Evolutionary conservation across 108 stramenopile species (phyloP), one percentile per base, ranked within the genome.

Genomic region (Nitzschia palea): DNA sequence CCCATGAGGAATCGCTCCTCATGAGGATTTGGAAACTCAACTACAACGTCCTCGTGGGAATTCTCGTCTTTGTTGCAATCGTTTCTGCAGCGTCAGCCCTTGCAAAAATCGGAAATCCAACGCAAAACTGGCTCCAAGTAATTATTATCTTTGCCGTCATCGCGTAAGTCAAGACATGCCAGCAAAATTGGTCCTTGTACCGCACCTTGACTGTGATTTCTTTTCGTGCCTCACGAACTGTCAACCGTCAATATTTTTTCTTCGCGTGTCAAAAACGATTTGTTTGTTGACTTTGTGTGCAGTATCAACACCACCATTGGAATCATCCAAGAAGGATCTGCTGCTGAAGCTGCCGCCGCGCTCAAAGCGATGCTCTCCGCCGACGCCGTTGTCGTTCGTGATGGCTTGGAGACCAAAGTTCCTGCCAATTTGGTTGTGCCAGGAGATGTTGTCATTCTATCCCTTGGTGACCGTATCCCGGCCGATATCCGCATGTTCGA

Each of bases 401-500:
- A 80, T 56, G 88, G 91, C n/a, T 70, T 77, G 55, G 81, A 87
- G 34, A 43, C 73, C 23, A 76, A 84, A 76, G 69, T 93, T 43
- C 86, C 87, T 48, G 81, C 87, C 26, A 64, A 45, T 27, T 77
- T 86, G 1, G 55, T 93, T 33, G 91, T 93, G 34, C 88, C 88
- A 40, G 91, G 91, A 34, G 91, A 93, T 63, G 45, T 90, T 44
- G 81, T 89, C 62, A 42, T 79, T n/a, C 61, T 97, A 18, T 65
- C 68, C 15, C 50, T 74, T 15, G 97, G 97, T 23, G 93, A 95
- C 67, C 79, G 79, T 45, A 71, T 93, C 34, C 95, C 97, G 17
- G 88, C 91, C 9, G 98, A 98, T 79, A 40, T 96, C 15, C 88
- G 97, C 62, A 78, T 98, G 74, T 45, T 97, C 29, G 68, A 78